Conservation (phyloP, 768 basidiomycete species). For the Lactifluus echinatus region DNA sequence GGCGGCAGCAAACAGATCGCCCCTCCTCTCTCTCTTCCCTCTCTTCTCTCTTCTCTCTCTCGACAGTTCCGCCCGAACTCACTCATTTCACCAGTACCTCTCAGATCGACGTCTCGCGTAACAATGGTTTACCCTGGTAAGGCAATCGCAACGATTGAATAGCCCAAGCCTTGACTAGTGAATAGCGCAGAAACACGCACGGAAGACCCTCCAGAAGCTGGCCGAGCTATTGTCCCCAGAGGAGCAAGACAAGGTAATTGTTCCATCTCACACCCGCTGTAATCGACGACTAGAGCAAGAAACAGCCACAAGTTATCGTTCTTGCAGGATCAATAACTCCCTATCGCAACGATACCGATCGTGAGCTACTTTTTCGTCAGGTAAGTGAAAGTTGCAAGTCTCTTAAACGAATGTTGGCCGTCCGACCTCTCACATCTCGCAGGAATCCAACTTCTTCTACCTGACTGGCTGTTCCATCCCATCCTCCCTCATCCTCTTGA, state of each 20-base stretch:
- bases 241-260: conserved; percentile 46
- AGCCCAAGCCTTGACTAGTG: not conserved
- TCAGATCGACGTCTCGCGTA: no score
- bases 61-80: no score
- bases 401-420: conserved; percentile 23
- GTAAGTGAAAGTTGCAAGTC: conserved; percentile 23
- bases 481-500: conserved; percentile 54
- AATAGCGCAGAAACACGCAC: conserved; percentile 44
- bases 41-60: no score
- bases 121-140: conserved; percentile 7
- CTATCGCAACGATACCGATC: conserved; percentile 77
- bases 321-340: conserved; percentile 55
- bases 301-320: conserved; percentile 60
- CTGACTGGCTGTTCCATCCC: conserved; percentile 75
- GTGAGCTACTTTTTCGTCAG: conserved; percentile 62
- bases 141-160: not conserved
- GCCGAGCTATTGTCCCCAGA: conserved; percentile 38
- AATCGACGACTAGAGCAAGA: not conserved
- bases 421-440: not conserved
- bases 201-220: conserved; percentile 47
- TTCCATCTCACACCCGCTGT: not conserved
- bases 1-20: no score
- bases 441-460: conserved; percentile 87
- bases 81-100: no score
- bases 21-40: no score